Evolutionary conservation across 1,284 basidiomycete genomes (phyloP).

Genomic region (Anthracocystis walkeri): DNA sequence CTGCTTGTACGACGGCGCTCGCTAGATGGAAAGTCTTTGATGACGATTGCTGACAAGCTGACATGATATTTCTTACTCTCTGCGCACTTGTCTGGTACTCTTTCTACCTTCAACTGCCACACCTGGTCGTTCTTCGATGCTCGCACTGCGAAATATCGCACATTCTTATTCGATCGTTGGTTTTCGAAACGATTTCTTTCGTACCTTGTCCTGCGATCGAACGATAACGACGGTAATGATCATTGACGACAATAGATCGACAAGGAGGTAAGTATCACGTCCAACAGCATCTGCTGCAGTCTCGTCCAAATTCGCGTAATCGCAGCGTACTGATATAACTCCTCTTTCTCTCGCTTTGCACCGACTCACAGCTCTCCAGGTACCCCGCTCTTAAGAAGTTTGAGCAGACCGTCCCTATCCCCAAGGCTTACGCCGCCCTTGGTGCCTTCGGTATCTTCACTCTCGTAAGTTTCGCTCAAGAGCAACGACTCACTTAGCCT

Average conservation of each 20-base stretch:
- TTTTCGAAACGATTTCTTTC: not conserved
- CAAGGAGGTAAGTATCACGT: constrained; percentile 81
- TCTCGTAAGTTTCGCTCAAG: constrained; percentile 48
- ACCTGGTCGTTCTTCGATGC: not conserved
- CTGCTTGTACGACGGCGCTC: not conserved
- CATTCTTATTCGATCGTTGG: not conserved
- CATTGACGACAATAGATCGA: constrained; percentile 77
- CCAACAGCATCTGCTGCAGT: not conserved
- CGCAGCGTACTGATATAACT: constrained; percentile 1
- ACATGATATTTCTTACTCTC: not conserved
- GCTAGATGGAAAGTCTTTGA: not conserved
- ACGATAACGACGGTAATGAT: not conserved
- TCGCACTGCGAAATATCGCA: not conserved
- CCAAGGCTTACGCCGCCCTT: constrained; percentile 90
- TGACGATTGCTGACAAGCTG: constrained; percentile 9
- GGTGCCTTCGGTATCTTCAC: constrained; percentile 76
- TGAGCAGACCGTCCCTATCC: constrained; percentile 89
- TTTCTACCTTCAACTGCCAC: not conserved
- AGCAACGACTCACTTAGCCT: not conserved
- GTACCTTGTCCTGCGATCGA: not conserved
- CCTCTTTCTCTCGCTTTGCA: not conserved
- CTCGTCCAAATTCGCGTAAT: too few species aligned
- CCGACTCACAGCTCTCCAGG: constrained; percentile 79
- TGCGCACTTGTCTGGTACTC: not conserved
- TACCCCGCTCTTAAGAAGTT: constrained; percentile 78